Percentiles rank a stretch among this genome's conserved stretches.
phyloP scores from a whole-genome alignment of 2,329 filamentous ascomycete species.

The Penicillium nordicum region DNA sequence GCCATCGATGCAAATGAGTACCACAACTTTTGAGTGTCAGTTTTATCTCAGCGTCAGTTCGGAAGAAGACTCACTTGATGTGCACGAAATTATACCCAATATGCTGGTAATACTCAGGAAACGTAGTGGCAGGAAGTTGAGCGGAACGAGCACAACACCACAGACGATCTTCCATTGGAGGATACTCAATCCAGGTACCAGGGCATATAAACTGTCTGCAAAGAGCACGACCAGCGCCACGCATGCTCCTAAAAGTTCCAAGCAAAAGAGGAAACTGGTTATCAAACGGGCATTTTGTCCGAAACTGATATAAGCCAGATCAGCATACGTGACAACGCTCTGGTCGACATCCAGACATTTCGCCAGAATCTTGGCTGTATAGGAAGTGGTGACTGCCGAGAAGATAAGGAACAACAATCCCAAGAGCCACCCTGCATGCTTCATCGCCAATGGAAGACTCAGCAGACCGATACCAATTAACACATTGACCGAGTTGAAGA shows the following conservation, averaged over 20 bases:
- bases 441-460: constrained; percentile 81
- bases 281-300: constrained; percentile 75
- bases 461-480: constrained; percentile 86
- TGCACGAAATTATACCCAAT: constrained; percentile 84
- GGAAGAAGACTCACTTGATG: constrained; percentile 65
- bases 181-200: constrained; percentile 68
- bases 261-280: constrained; percentile 79
- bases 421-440: constrained; percentile 82
- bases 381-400: constrained; percentile 72
- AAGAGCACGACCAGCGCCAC: constrained; percentile 92
- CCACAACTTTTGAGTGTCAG: constrained; percentile 61
- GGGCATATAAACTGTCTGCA: constrained; percentile 76
- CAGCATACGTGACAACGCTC: constrained; percentile 87
- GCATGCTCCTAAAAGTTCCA: constrained; percentile 83
- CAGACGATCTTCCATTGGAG: constrained; percentile 83
- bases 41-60: neutral
- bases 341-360: constrained; percentile 85
- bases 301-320: constrained; percentile 87
- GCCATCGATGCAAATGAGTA: constrained; percentile 81
- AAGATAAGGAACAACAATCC: constrained; percentile 72
- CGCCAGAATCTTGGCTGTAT: constrained; percentile 80
- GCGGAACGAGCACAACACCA: constrained; percentile 70
- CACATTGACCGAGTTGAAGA: constrained; percentile 95
- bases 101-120: constrained; percentile 87
- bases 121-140: constrained; percentile 80